These are phyloP conservation scores for Dothideomycetidae sp. DNA, from an alignment of 2,329 filamentous ascomycete species.

Conservation along the genomic window DNA sequence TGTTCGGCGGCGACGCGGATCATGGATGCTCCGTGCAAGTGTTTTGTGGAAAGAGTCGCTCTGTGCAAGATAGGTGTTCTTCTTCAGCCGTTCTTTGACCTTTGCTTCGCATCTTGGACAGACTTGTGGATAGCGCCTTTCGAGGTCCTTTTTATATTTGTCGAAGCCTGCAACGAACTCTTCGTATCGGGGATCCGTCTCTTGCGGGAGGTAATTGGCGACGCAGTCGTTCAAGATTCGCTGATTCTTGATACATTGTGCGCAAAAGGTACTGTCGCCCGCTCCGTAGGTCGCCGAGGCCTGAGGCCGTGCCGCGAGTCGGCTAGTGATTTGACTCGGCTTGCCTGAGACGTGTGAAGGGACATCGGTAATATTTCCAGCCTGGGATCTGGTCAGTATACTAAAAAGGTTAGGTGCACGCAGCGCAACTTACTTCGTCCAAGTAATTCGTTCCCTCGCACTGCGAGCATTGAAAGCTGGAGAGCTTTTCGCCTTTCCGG, in stretches of 20 bases:
- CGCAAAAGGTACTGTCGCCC: constrained; percentile 47
- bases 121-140: constrained; percentile 76
- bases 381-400: constrained; percentile 34
- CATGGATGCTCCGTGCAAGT: constrained; percentile 20
- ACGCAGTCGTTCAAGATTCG: constrained; percentile 61
- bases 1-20: no score
- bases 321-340: constrained; percentile 32
- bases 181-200: constrained; percentile 52
- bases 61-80: constrained; percentile 66
- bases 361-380: constrained; percentile 81
- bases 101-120: constrained; percentile 66
- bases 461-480: constrained; percentile 56
- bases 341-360: constrained; percentile 46
- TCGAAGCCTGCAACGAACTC: constrained; percentile 55
- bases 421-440: constrained; percentile 51
- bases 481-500: constrained; percentile 42
- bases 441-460: constrained; percentile 85
- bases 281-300: constrained; percentile 18
- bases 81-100: constrained; percentile 54
- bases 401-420: constrained; percentile 4
- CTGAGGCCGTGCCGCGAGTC: constrained; percentile 26
- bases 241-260: constrained; percentile 77
- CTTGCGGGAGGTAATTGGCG: constrained; percentile 61
- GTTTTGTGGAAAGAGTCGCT: constrained; percentile 39
- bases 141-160: constrained; percentile 56